These are phyloP conservation scores for Cladosporium sp. DNA, from an alignment of 2,329 filamentous ascomycete species.

Conservation along the genomic window DNA sequence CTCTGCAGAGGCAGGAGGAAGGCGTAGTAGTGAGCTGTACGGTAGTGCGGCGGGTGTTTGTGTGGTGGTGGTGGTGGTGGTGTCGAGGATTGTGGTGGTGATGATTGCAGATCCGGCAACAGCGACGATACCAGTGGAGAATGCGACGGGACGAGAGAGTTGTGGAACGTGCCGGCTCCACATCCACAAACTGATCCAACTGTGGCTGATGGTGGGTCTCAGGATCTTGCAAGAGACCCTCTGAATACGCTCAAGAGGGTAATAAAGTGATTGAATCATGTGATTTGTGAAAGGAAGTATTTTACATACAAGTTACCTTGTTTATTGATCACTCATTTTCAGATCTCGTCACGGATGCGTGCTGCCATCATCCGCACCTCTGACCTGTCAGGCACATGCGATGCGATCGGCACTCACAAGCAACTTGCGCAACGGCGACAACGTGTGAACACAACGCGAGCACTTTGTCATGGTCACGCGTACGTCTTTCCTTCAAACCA, in stretches of 20 bases:
- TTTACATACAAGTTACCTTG: too few relatives aligned
- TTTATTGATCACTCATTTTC: not conserved
- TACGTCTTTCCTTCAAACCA: not conserved
- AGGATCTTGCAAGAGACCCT: not conserved
- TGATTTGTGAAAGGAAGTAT: not conserved
- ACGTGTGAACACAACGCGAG: not conserved
- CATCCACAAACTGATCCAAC: too few relatives aligned
- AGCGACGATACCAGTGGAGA: not conserved
- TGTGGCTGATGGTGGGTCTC: not conserved
- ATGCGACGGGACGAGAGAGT: not conserved
- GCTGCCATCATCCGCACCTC: not conserved
- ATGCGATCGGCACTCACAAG: not conserved
- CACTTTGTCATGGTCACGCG: not conserved
- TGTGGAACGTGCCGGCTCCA: not conserved
- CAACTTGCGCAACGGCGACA: not conserved
- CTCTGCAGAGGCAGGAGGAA: not conserved
- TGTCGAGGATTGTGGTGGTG: not conserved
- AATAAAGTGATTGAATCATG: not conserved
- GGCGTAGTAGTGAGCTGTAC: not conserved
- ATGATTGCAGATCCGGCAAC: constrained; percentile 2
- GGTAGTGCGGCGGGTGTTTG: too few relatives aligned
- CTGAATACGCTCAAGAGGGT: not conserved
- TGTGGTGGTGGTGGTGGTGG: not conserved
- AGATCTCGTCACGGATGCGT: not conserved
- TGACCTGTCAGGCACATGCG: not conserved